Evolutionary conservation across 2,329 filamentous ascomycete genomes (phyloP).

Genomic region (Alternaria conjuncta): DNA sequence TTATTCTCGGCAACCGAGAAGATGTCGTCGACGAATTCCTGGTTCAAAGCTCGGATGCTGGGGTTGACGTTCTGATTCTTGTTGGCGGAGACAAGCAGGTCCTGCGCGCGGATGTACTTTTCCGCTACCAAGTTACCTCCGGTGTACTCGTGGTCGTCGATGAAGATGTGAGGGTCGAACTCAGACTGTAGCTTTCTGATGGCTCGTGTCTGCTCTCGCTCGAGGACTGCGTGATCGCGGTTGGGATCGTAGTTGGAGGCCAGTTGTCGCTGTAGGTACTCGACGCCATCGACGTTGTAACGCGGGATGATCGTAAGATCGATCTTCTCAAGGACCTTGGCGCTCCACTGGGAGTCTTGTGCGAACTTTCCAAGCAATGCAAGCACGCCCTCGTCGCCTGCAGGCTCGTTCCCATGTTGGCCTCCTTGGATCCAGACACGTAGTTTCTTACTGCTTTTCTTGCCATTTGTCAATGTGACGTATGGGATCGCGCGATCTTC

Average conservation of each 20-base stretch:
- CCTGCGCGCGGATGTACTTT: conserved; percentile 30
- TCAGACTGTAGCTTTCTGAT: conserved; percentile 27
- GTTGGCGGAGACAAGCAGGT: conserved; percentile 34
- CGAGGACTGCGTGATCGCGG: conserved; percentile 36
- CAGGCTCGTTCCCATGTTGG: conserved; percentile 41
- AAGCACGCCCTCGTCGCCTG: conserved; percentile 35
- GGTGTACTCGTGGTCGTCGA: conserved; percentile 37
- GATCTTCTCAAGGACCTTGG: conserved; percentile 26
- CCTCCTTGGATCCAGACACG: conserved; percentile 39
- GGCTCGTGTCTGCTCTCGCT: conserved; percentile 31
- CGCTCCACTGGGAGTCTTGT: conserved; percentile 29
- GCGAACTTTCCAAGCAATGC: conserved; percentile 38
- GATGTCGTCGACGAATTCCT: conserved; percentile 31
- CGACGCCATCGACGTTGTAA: conserved; percentile 39
- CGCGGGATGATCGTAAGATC: conserved; percentile 34
- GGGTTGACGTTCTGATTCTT: conserved; percentile 41
- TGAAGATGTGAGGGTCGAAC: conserved; percentile 35
- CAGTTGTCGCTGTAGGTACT: conserved; percentile 29
- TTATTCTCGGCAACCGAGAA: conserved; percentile 6
- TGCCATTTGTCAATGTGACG: background rate
- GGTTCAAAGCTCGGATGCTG: conserved; percentile 33
- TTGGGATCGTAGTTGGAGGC: conserved; percentile 36
- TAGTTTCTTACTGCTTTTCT: conserved; percentile 20
- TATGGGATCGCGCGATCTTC: background rate
- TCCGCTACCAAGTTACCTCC: conserved; percentile 17